phyloP scores from a whole-genome alignment of 2,329 filamentous ascomycete genomes.

The Epichloe typhina region DNA sequence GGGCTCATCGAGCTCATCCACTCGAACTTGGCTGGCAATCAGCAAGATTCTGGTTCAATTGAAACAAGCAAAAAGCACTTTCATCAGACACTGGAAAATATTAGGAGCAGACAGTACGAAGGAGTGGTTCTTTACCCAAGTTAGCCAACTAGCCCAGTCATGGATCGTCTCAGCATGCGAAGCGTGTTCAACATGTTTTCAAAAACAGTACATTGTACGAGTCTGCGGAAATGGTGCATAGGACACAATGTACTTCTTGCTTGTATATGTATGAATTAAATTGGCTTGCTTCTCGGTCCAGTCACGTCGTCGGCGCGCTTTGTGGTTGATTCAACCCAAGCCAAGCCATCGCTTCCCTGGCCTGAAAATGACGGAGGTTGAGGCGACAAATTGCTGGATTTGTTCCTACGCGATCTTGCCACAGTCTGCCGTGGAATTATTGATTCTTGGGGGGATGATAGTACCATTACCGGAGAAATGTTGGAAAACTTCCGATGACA shows the following conservation, averaged over 20 bases:
- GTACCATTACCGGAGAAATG: too few relatives aligned
- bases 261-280: conserved; percentile 2
- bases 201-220: neutral
- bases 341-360: neutral
- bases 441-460: too few relatives aligned
- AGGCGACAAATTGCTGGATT: too few relatives aligned
- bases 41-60: conserved; percentile 65
- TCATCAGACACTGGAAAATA: conserved; percentile 87
- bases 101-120: conserved; percentile 81
- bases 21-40: conserved; percentile 80
- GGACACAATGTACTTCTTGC: conserved; percentile 4
- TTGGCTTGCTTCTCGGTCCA: neutral
- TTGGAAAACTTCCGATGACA: too few relatives aligned
- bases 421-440: too few relatives aligned
- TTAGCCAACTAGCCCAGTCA: conserved; percentile 9
- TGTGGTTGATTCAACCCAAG: neutral
- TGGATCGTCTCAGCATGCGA: neutral
- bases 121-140: conserved; percentile 64
- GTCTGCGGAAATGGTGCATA: conserved; percentile 4
- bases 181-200: neutral
- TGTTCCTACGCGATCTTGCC: too few relatives aligned
- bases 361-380: too few relatives aligned
- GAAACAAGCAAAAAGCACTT: conserved; percentile 92
- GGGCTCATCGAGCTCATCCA: conserved; percentile 97
- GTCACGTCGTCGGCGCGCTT: neutral